Evolutionary conservation across 1,284 basidiomycete genomes (phyloP), one percentile per base, ranked within the genome.

Genomic region (Schizopora paradoxa): DNA sequence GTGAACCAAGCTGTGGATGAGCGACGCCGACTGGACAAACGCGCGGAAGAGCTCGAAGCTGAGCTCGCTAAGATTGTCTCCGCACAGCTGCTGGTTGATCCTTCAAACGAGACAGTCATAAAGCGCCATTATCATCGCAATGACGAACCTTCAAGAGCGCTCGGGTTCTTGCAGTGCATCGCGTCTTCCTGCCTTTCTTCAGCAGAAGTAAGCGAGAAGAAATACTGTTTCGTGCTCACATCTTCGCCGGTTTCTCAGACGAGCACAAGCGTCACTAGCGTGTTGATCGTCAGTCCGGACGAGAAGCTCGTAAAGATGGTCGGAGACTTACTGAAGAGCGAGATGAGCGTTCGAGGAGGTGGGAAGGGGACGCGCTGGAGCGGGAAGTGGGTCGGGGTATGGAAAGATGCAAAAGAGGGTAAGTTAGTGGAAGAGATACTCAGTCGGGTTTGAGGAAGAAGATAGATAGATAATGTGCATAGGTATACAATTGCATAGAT

Each of bases 1-100:
- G 78, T 86, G n/a, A 66, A 67, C 34, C 78, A 80, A 58, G 70
- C 83, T 43, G 71, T 86, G n/a, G 76, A 81, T 4, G 78, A 81
- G 42, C 72, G 81, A 45, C 81, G 73, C 58, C 76, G 72, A 40
- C 70, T 74, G 1, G 74, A 77, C 43, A 83, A 82, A 58, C 70
- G 77, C 10, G 73, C 79, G 25, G 75, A 77, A 38, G 79, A 82
- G 35, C 60, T 89, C 18, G 80, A 83, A 60, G 60, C 63, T 2
- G 88, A 92, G 60, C 66, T 93, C 2, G 81, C 82, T 1, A 70
- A 61, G n/a, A 54, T 66, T 16, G 63, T 90, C 22, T 81, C 77
- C 8, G 58, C 61, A 8, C 68, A 70, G 7, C 49, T 86, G 22
- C 51, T 68, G 2, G 19, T 14, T 27, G 6, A 22, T 4, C 19